Percentiles rank a stretch among this genome's conserved stretches.
Conservation (phyloP, 371 early-diverging fungal species). For the Actinomortierella wolfii region DNA sequence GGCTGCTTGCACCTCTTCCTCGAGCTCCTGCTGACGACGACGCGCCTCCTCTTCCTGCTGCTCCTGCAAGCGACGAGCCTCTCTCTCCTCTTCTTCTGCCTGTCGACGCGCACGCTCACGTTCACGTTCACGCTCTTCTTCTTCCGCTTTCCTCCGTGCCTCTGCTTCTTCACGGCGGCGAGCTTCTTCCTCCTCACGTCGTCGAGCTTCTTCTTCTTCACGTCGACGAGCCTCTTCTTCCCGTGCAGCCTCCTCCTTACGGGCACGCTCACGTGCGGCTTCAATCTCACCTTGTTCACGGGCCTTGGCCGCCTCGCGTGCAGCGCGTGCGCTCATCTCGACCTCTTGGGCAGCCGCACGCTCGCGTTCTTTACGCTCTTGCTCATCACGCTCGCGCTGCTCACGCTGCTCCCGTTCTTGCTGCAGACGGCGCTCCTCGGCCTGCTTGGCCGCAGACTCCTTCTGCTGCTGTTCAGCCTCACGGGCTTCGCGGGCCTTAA, state of each 20-base stretch:
- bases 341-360: slow-evolving; percentile 21
- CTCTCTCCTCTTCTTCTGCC: slow-evolving; percentile 52
- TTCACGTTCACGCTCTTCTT: slow-evolving; percentile 23
- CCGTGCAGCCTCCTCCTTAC: slow-evolving; percentile 38
- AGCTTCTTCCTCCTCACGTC: slow-evolving; percentile 22
- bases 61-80: slow-evolving; percentile 45
- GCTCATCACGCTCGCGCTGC: slow-evolving; percentile 41
- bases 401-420: slow-evolving; percentile 35
- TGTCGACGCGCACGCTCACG: slow-evolving; percentile 27
- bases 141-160: slow-evolving; percentile 30
- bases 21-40: slow-evolving; percentile 22
- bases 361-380: slow-evolving; percentile 22
- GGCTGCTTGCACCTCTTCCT: slow-evolving; percentile 39
- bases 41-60: slow-evolving; percentile 28
- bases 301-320: slow-evolving; percentile 42
- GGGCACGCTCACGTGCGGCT: slow-evolving; percentile 22
- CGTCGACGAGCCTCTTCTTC: slow-evolving; percentile 15
- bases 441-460: slow-evolving; percentile 20
- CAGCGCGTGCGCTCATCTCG: slow-evolving; percentile 37
- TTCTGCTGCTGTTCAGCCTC: slow-evolving; percentile 10
- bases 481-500: slow-evolving; percentile 47
- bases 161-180: slow-evolving; percentile 33
- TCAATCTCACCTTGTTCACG: slow-evolving; percentile 21
- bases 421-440: slow-evolving; percentile 39
- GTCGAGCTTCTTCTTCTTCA: slow-evolving; percentile 27